Conservation (phyloP, 805 yeast species). For the Clavispora vitiphila region DNA sequence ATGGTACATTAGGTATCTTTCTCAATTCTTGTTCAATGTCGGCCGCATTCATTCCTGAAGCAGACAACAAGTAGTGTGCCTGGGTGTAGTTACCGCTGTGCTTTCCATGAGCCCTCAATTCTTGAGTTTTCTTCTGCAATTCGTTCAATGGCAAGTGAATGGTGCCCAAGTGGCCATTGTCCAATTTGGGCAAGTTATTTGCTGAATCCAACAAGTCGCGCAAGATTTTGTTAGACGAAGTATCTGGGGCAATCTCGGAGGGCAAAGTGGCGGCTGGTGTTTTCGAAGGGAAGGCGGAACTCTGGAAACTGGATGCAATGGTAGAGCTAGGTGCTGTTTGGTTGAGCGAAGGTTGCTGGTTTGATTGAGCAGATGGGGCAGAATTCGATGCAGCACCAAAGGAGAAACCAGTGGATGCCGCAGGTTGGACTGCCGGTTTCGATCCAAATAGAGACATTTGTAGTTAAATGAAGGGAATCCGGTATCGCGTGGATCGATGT, state of each 20-base stretch:
- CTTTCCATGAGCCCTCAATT: slow-evolving; percentile 41
- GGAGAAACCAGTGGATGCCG: slow-evolving; percentile 1
- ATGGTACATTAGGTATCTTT: slow-evolving; percentile 14
- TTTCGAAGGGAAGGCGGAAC: slow-evolving; percentile 1
- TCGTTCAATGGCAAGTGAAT: slow-evolving; percentile 78
- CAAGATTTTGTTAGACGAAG: slow-evolving; percentile 27
- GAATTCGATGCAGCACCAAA: slow-evolving; percentile 3
- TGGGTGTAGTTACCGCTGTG: slow-evolving; percentile 47
- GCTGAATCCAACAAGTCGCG: slow-evolving; percentile 77
- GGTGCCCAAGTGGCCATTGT: slow-evolving; percentile 65
- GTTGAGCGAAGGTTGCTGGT: background rate
- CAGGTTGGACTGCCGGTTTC: slow-evolving; percentile 4
- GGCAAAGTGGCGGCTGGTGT: slow-evolving; percentile 4
- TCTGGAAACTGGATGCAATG: background rate
- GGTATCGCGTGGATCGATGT: background rate
- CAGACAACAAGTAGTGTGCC: slow-evolving; percentile 85
- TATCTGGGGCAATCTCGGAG: slow-evolving; percentile 9
- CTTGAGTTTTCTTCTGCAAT: slow-evolving; percentile 62
- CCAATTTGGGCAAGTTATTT: slow-evolving; percentile 59
- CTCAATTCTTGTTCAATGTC: slow-evolving; percentile 65
- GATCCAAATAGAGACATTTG: slow-evolving; percentile 11
- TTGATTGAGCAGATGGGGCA: background rate
- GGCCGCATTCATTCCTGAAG: slow-evolving; percentile 82
- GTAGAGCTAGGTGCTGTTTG: background rate
- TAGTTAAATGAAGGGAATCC: background rate